Evolutionary conservation across 176 grass and related monocot species (phyloP), one percentile per base, ranked within the genome.

Genomic region (Eleusine coracana): DNA sequence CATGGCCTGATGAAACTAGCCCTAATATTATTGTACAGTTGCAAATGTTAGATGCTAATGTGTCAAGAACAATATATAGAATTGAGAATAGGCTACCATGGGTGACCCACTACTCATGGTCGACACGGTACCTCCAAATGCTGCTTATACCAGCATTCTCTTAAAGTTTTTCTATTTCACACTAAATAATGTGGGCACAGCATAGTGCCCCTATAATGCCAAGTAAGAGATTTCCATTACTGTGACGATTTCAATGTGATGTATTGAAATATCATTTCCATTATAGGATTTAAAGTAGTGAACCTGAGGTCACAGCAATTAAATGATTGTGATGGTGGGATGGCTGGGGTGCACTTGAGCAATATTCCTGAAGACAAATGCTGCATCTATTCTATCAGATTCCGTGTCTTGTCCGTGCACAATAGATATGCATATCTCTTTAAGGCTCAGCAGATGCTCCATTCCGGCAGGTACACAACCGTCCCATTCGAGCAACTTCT

Each of bases 351-450:
- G 77, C 34, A 11, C 10, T 67, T 36, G 62, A 67, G 62, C 2
- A 3, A 67, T 38, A 45, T 49, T 79, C 44, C 77, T 79, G 16
- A 66, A 12, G 16, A 45, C 10, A 18, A 27, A 66, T 17, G 51
- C 62, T 51, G 77, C 61, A 37, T 28, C 28, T 67, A 16, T 67
- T 79, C 36, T 51, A 67, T 79, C 77, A 52, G 62, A 51, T 52
- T 79, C 29, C 12, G 28, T 38, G 44, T 62, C 48, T 36, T n/a
- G 61, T 16, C 76, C 42, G 6, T 66, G 27, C 11, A 48, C 29
- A 18, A 79, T 37, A 41, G 42, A 66, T 50, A 79, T 2, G n/a
- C 76, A 66, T 66, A 66, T 66, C 76, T 50, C 76, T 66, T 78
- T 50, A 29, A 79, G 76, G 44, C 17, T 40, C 63, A 66, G 27